Evolutionary conservation across 306 rosid genomes (phyloP).

Genomic region (Pterocarpus macrocarpus): DNA sequence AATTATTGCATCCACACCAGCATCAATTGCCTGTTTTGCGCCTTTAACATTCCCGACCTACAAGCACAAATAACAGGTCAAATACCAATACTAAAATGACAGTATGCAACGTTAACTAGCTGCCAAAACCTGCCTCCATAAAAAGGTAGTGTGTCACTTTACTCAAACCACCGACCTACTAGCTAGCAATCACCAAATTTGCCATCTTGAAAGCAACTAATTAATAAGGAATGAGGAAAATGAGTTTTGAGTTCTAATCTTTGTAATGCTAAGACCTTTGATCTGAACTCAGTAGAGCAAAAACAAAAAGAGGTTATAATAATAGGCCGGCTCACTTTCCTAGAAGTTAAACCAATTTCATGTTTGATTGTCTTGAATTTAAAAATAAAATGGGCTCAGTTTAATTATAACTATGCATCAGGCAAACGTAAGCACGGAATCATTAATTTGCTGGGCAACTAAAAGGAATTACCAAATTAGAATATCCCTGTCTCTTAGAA

Average conservation of each 20-base stretch:
- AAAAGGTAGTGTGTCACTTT: not conserved
- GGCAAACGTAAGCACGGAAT: not conserved
- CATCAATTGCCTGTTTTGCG: constrained; percentile 71
- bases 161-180: too few relatives aligned
- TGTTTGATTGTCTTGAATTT: constrained; percentile 8
- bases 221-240: not conserved
- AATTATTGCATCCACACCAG: constrained; percentile 82
- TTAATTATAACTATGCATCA: not conserved
- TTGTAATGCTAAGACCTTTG: too few relatives aligned
- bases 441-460: not conserved
- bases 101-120: constrained; percentile 29
- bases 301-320: too few relatives aligned
- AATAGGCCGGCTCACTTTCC: constrained; percentile 3
- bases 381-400: not conserved
- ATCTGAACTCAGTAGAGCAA: not conserved
- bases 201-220: too few relatives aligned
- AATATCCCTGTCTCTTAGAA: not conserved
- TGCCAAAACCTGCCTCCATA: constrained; percentile 10
- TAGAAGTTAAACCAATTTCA: not conserved
- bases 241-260: not conserved
- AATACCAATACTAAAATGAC: not conserved
- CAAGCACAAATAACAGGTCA: constrained; percentile 27
- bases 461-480: not conserved
- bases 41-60: constrained; percentile 69
- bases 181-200: too few relatives aligned